Evolutionary conservation across 345 rosid species (phyloP).

Genomic region (Clarkia xantiana): DNA sequence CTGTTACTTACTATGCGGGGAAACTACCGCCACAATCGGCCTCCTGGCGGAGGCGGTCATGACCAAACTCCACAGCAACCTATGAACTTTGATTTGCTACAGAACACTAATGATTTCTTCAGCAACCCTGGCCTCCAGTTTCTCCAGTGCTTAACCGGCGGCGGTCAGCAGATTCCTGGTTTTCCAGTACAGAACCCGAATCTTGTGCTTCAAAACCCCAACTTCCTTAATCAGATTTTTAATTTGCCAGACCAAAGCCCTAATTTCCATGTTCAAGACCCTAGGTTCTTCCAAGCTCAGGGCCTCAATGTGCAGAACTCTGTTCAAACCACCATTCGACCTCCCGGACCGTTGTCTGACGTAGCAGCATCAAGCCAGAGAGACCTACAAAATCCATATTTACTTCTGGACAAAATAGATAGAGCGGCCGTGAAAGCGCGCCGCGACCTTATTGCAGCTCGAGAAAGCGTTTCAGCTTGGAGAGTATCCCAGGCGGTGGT

Average conservation of each 20-base stretch:
- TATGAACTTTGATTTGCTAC: too few species aligned
- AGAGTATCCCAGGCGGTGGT: slow-evolving; percentile 39
- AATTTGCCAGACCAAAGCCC: not conserved
- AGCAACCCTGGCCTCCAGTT: slow-evolving; percentile 16
- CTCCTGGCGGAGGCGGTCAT: too few species aligned
- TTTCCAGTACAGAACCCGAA: slow-evolving; percentile 18
- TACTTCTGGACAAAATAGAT: slow-evolving; percentile 21
- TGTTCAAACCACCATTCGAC: slow-evolving; percentile 4
- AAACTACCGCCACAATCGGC: too few species aligned
- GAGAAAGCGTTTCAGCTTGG: slow-evolving; percentile 51
- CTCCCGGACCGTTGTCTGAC: slow-evolving; percentile 7
- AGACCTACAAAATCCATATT: slow-evolving; percentile 7
- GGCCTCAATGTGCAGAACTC: slow-evolving; percentile 5
- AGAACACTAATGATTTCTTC: slow-evolving; percentile 1
- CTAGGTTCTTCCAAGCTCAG: not conserved
- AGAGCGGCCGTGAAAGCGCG: slow-evolving; percentile 33
- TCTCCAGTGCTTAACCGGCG: slow-evolving; percentile 16
- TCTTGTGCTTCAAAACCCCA: slow-evolving; percentile 8
- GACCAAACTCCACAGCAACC: too few species aligned
- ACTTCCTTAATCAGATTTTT: slow-evolving; percentile 8
- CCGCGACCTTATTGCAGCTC: slow-evolving; percentile 23
- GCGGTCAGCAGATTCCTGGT: slow-evolving; percentile 13
- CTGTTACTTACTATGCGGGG: too few species aligned
- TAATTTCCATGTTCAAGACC: not conserved
- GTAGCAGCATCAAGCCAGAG: slow-evolving; percentile 11